Evolutionary conservation across 2,329 filamentous ascomycete genomes (phyloP).

Genomic region (Hypoxylon sp.): DNA sequence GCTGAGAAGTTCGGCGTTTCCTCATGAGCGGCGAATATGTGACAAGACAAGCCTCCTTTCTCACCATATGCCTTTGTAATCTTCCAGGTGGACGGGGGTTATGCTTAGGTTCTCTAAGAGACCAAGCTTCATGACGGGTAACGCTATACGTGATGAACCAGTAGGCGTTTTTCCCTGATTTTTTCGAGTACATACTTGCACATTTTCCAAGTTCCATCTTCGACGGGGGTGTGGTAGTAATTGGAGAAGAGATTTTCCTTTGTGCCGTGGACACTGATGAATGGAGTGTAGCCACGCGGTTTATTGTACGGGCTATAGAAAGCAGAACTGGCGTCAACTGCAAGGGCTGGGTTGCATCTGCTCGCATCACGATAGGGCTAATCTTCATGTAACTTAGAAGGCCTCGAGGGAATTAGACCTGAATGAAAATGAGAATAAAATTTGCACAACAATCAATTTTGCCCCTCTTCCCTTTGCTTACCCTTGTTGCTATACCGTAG

Average conservation of each 20-base stretch:
- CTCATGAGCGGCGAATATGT: constrained; percentile 44
- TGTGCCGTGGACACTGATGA: constrained; percentile 39
- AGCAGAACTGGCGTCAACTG: constrained; percentile 44
- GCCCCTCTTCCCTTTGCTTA: background rate
- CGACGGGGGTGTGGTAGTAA: constrained; percentile 32
- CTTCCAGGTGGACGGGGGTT: constrained; percentile 40
- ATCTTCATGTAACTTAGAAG: constrained; percentile 48
- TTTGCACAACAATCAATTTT: constrained; percentile 9
- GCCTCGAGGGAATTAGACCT: constrained; percentile 44
- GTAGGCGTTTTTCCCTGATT: constrained; percentile 44
- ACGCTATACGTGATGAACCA: constrained; percentile 40
- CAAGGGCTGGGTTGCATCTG: constrained; percentile 45
- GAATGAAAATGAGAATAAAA: constrained; percentile 44
- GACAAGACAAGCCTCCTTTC: constrained; percentile 30
- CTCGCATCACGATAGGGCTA: constrained; percentile 45
- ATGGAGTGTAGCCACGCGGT: constrained; percentile 31
- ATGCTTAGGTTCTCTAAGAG: constrained; percentile 26
- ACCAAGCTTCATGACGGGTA: constrained; percentile 33
- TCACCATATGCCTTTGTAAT: constrained; percentile 48
- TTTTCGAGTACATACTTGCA: constrained; percentile 50
- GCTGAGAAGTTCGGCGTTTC: constrained; percentile 64
- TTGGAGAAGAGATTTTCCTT: constrained; percentile 42
- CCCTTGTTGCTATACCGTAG: too few species aligned
- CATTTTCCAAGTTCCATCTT: constrained; percentile 43
- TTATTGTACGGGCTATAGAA: constrained; percentile 45